Base-by-base conservation (phyloP, 2,329 filamentous ascomycete genomes). In the Triangularia verruculosa region DNA sequence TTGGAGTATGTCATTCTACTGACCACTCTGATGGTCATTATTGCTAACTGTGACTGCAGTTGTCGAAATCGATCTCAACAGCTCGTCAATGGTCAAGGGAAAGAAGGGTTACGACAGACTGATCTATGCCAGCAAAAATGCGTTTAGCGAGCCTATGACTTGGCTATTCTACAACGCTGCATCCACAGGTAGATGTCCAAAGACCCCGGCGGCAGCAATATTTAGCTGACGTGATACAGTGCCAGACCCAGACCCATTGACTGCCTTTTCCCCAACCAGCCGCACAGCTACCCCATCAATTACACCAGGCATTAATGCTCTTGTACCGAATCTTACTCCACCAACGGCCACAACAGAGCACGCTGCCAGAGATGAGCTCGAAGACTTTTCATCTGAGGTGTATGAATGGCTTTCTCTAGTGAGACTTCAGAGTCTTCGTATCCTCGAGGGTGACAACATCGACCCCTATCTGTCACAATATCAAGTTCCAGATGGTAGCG, bases 91-190 rank as follows among this genome's bases (percentile, higher is more conserved):
- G 91, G 75, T 92, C 7, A 89, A 88, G 61, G 93, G 93, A 3
- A 95, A 92, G 74, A 93, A 90, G 67, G 89, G 88, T 0, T 97
- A 96, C 71, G 89, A 93, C 66, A 82, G 92, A 54, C 79, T 97
- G 13, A 74, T 89, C 6, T 91, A 91, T 81, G 92, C 92, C 13
- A 92, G 88, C 74, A 88, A 89, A 70, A 91, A 92, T 67, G 91
- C 92, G 22, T 80, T 97, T 22, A 85, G 83, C 57, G 77, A 82
- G 53, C 86, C 88, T 1, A 71, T 89, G 22, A 85, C 85, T 1
- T 97, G 94, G 93, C 78, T 98, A 0, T 93, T 95, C 70, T 89
- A 83, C 71, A 89, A 93, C 70, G 74, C 88, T 47, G 77, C 69
- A 58, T 71, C 71, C 68, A 79, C 78, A 66, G 76, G 83, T 87